Base-by-base conservation (phyloP, 148 eudicot species). In the Nepenthes gracilis region DNA sequence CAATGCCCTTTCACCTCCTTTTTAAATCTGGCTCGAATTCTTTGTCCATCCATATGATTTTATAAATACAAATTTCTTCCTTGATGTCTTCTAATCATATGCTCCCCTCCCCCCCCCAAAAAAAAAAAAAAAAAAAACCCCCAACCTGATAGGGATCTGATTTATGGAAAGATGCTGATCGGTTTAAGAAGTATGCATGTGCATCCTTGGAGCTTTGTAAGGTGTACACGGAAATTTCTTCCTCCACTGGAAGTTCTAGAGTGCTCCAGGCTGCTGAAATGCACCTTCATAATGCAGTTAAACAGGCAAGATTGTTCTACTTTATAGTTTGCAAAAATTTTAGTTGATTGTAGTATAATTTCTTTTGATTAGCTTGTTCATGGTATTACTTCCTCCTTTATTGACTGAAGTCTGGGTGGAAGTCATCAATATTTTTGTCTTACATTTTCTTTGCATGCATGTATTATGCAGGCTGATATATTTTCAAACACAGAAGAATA, bases 141-240 rank as follows among this genome's bases (percentile, higher is more conserved):
- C 40, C 58, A 36, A 52, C 43, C 62, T 32, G 35, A 33, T 74
- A 88, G 83, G 96, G 99, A 57, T 86, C 91, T 57, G 92, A 93
- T 59, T 74, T 93, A 59, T 87, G 95, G 89, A 89, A 76, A 67
- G 96, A 93, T 64, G 61, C 51, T 59, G 81, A 76, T 33, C 87
- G 83, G 51, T 93, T 88, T 64, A 78, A 62, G 74, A 93, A 88
- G 77, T 86, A 82, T 75, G 89, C 92, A n/a, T 70, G 14, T 69
- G 99, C 99, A 63, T 93, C 89, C 12, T 73, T 89, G 76, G 95
- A 93, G 61, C 96, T 93, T 6, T 93, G 87, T 65, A 81, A 80
- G 64, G 89, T 83, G 54, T 88, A 93, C 73, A 51, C 83, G 68
- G 92, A 82, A 64, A 69, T 86, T 62, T 80, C 84, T 45, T 67